Percentiles rank a stretch among this genome's conserved stretches.
phyloP scores from a whole-genome alignment of 257 asterid genomes.

The Pogostemon cablin region DNA sequence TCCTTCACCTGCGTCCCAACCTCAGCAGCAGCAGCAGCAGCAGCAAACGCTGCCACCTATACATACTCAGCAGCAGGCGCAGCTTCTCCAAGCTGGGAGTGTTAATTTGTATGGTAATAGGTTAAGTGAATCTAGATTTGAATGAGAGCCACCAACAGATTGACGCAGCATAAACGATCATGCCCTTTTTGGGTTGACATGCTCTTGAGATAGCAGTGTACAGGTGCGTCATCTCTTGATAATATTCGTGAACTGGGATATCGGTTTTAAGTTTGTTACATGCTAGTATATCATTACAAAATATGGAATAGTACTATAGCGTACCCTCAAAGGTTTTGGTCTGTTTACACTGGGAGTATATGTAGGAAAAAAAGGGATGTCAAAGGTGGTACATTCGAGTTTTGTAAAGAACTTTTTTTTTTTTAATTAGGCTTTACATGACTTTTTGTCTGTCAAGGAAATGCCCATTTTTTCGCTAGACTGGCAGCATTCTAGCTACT shows the following conservation, averaged over 20 bases:
- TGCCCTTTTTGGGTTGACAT: slow-evolving; percentile 45
- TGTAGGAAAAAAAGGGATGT: not conserved
- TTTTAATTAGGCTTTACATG: not conserved
- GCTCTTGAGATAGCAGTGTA: slow-evolving; percentile 50
- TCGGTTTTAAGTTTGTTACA: too few species aligned
- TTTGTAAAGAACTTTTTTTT: not conserved
- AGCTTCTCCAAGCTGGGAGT: slow-evolving; percentile 63
- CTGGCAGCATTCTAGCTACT: not conserved
- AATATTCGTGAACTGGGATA: not conserved
- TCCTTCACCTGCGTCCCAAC: slow-evolving; percentile 38
- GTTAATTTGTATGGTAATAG: slow-evolving; percentile 47
- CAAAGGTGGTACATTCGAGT: not conserved
- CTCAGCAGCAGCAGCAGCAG: slow-evolving; percentile 43
- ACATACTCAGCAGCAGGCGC: slow-evolving; percentile 60
- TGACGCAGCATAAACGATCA: slow-evolving; percentile 36
- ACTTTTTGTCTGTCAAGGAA: not conserved
- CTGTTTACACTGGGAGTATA: not conserved
- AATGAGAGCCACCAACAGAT: slow-evolving; percentile 42
- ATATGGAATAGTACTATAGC: not conserved
- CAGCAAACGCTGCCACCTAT: slow-evolving; percentile 39
- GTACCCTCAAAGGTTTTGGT: not conserved
- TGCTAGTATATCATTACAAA: not conserved
- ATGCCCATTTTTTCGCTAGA: not conserved
- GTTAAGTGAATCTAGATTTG: slow-evolving; percentile 61
- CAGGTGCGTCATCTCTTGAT: slow-evolving; percentile 55